Evolutionary conservation across 805 yeast genomes (phyloP), one percentile per base, ranked within the genome.

Genomic region (Yueomyces sinensis): DNA sequence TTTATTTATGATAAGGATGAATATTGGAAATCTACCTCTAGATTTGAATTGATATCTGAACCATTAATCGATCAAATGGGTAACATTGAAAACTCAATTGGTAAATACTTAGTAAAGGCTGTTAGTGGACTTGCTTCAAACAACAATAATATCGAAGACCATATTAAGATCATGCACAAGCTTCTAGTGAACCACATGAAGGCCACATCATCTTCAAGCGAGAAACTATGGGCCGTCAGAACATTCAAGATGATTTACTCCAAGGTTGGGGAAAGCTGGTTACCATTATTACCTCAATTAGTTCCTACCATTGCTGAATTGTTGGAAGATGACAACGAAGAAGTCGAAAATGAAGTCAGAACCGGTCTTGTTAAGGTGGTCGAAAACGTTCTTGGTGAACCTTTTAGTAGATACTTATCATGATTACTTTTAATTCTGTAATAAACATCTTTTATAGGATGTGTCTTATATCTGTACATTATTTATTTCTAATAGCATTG

Each of bases 251-350:
- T 75, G 18, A 74, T 91, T 23, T 91, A 86, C 68, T 81, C 82
- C 44, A 82, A 82, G 63, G 79, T 86, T 47, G 96, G 97, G 36
- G 97, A 91, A 49, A 83, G 77, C 54, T 91, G 97, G 98, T 68
- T 91, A 43, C 65, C 79, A 24, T 68, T 82, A 63, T 66, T 91
- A 47, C 98, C 98, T 17, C 95, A 87, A 52, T 69, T 91, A 46
- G 94, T 91, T 41, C 99, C 99, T 24, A 70, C 83, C 40, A 83
- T 91, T 56, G 95, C 97, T 6, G 99, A 91, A 60, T 62, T 91
- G 38, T 66, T 91, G 41, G 99, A 91, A 52, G 97, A 87, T 53
- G 97, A 91, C 40, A 93, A 87, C 42, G 98, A 91, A 56, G 75
- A 71, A 32, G 95, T 91, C 22, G 97, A 91, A 58, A 55, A 73